Base-by-base conservation (phyloP, 2,329 filamentous ascomycete species). In the Fusarium duplospermum region DNA sequence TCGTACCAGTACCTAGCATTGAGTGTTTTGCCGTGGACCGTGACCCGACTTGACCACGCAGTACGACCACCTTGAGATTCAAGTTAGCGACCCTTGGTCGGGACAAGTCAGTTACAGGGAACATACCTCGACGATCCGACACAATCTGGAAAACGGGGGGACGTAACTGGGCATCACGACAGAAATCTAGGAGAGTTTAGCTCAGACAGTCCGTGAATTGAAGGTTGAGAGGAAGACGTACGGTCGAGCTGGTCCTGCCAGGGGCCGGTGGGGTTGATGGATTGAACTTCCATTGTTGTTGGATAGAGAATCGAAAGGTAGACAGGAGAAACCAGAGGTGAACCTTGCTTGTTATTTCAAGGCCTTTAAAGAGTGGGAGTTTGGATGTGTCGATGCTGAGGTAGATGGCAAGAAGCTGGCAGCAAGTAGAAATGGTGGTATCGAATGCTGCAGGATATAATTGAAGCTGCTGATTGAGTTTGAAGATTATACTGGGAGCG, bases 1-100 rank as follows among this genome's bases (percentile, higher is more conserved):
- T 97, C 95, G 84, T 97, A 98, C 94, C 94, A 98, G 84, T 91
- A 97, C 72, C 94, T 90, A 56, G 94, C 94, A n/a, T 88, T 81
- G 77, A 94, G 88, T 56, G 85, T 87, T 60, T 88, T 84, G 63
- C 91, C 92, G 76, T 89, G 87, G 67, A 97, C 89, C n/a, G 87
- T 90, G 67, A 97, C 94, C 68, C 89, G 89, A 85, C 92, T 93
- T 67, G 94, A 96, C 95, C 95, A 98, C 67, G 95, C 95, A 67
- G 95, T 98, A 78, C 95, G 93, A 75, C 94, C 94, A 76, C 94
- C 95, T 96, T 33, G 35, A 36, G 31, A 62, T 45, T 27, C 47
- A 40, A 67, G 60, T 36, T 13, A 54, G 33, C 7, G 24, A 27
- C 58, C 40, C 24, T 38, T 22, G 14, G 42, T 22, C 27, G n/a